phyloP scores from a whole-genome alignment of 1,139 yeast genomes.

The Suzukiozyma palmioleophila region DNA sequence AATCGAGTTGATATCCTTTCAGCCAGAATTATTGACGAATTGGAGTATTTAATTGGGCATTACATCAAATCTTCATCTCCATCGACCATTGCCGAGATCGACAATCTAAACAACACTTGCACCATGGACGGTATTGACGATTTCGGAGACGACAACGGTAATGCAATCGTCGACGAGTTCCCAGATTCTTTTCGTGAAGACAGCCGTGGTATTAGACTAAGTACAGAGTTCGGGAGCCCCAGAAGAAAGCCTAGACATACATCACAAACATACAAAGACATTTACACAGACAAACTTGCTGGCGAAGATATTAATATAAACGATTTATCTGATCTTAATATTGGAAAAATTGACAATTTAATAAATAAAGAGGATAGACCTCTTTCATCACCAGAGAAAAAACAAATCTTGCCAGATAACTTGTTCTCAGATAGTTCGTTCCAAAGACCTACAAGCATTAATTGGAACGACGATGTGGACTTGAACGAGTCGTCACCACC shows the following conservation, averaged over 20 bases:
- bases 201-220: constrained; percentile 1
- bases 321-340: constrained; percentile 38
- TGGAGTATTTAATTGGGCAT: constrained; percentile 42
- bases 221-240: constrained; percentile 8
- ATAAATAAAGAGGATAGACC: constrained; percentile 17
- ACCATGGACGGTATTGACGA: constrained; percentile 17
- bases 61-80: constrained; percentile 24
- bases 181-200: constrained; percentile 1
- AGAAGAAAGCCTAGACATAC: constrained; percentile 7
- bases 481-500: constrained; percentile 20
- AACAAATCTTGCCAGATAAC: constrained; percentile 9
- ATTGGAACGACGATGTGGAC: constrained; percentile 42
- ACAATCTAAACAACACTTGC: neutral
- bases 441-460: constrained; percentile 39
- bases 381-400: constrained; percentile 5
- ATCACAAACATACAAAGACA: neutral
- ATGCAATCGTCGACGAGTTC: constrained; percentile 2
- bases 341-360: constrained; percentile 35
- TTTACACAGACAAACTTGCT: neutral
- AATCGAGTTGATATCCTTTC: constrained; percentile 68
- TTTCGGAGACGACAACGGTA: constrained; percentile 4
- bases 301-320: constrained; percentile 26
- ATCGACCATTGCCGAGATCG: constrained; percentile 15
- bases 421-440: constrained; percentile 25
- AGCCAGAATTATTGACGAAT: constrained; percentile 75